Conservation (phyloP, 179 eudicot species). For the Carnegiea gigantea region DNA sequence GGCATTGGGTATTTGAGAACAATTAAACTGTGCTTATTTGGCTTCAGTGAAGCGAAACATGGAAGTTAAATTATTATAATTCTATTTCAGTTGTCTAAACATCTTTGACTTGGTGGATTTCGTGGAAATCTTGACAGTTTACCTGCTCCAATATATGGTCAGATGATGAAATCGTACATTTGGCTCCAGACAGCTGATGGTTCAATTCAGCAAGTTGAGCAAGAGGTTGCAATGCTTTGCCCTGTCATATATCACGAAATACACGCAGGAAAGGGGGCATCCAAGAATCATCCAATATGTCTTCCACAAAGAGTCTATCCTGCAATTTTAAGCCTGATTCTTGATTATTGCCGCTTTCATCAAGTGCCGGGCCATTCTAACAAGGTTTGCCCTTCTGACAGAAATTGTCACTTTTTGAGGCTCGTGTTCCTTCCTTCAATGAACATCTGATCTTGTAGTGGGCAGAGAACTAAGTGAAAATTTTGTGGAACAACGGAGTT, state of each 20-base stretch:
- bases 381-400: constrained; percentile 50
- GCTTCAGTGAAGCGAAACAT: background rate
- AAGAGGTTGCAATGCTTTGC: constrained; percentile 76
- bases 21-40: background rate
- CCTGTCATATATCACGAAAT: constrained; percentile 80
- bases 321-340: constrained; percentile 66
- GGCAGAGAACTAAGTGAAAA: background rate
- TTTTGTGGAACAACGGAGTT: background rate
- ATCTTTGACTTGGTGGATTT: constrained; percentile 17
- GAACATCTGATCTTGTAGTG: background rate
- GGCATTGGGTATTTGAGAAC: background rate
- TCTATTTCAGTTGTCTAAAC: constrained; percentile 1
- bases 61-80: background rate
- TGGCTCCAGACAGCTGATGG: constrained; percentile 91
- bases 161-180: constrained; percentile 78
- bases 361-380: constrained; percentile 84
- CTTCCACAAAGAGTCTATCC: constrained; percentile 83
- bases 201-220: constrained; percentile 86
- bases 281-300: constrained; percentile 73
- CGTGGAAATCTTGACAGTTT: constrained; percentile 24
- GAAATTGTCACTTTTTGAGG: background rate
- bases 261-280: constrained; percentile 68
- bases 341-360: constrained; percentile 91
- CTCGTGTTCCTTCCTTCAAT: background rate
- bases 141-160: constrained; percentile 34